Evolutionary conservation across 805 yeast species (phyloP).

Genomic region (Teunomyces stri): DNA sequence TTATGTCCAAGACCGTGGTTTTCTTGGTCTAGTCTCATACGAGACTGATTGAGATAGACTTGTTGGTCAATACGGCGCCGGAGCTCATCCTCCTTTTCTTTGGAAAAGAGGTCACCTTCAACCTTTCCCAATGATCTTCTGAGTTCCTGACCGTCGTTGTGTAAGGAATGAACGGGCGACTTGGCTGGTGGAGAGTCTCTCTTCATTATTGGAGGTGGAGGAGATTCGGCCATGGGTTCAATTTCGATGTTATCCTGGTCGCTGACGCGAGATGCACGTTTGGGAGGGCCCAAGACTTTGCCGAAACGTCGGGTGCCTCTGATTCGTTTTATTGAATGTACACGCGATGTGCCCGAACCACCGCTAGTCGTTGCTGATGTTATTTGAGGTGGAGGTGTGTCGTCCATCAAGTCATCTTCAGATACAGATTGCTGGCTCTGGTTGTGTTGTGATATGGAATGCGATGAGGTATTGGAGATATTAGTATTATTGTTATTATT

Average conservation of each 20-base stretch:
- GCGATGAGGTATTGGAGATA: conserved; percentile 4
- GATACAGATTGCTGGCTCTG: conserved; percentile 11
- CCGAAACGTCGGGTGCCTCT: conserved; percentile 39
- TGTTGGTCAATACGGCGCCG: conserved; percentile 26
- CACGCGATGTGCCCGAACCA: conserved; percentile 3
- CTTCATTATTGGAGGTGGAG: neutral
- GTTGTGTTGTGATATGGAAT: conserved; percentile 9
- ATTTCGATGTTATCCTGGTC: conserved; percentile 6
- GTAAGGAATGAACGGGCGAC: neutral
- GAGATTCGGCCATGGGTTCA: conserved; percentile 2
- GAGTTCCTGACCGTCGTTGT: neutral
- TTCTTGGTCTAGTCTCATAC: neutral
- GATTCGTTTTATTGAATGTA: conserved; percentile 24
- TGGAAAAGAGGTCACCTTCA: conserved; percentile 9
- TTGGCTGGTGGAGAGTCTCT: neutral
- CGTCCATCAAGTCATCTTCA: conserved; percentile 13
- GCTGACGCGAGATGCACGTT: conserved; percentile 36
- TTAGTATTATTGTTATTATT: conserved; percentile 1
- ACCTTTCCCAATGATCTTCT: neutral
- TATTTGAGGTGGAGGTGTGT: conserved; percentile 5
- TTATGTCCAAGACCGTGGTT: conserved; percentile 4
- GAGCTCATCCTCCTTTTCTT: conserved; percentile 21
- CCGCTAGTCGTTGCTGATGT: conserved; percentile 11
- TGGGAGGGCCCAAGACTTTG: conserved; percentile 48
- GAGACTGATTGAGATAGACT: conserved; percentile 9